These are phyloP conservation scores for Penicillium longicatenatum DNA, from an alignment of 495 filamentous ascomycete species.

Conservation along the genomic window DNA sequence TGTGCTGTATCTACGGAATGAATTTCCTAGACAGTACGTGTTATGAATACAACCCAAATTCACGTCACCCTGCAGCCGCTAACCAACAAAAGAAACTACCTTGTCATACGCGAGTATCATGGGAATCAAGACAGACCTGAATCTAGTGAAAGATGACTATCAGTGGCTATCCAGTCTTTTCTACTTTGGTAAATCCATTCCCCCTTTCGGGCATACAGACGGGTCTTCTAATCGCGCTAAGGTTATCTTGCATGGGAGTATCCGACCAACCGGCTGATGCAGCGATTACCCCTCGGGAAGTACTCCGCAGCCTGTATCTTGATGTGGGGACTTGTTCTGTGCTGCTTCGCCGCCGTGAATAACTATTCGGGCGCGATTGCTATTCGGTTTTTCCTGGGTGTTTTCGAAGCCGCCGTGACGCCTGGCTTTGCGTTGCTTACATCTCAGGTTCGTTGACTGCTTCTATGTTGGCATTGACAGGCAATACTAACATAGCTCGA, in stretches of 20 bases:
- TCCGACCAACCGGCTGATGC: conserved; percentile 61
- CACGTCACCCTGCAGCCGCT: background rate
- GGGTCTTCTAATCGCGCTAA: conserved; percentile 11
- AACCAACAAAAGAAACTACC: conserved; percentile 51
- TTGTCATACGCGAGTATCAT: conserved; percentile 65
- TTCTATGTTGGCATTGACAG: background rate
- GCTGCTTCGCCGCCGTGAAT: conserved; percentile 54
- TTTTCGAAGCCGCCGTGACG: conserved; percentile 63
- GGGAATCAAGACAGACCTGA: conserved; percentile 56
- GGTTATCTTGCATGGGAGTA: conserved; percentile 68
- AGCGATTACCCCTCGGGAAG: conserved; percentile 60
- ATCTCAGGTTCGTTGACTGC: conserved; percentile 38
- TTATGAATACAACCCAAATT: background rate
- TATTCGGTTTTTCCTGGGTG: conserved; percentile 61
- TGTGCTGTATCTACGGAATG: conserved; percentile 65
- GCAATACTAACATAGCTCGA: background rate
- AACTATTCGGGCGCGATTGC: conserved; percentile 52
- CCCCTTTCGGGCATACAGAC: background rate
- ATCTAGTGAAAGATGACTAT: conserved; percentile 45
- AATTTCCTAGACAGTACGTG: conserved; percentile 62
- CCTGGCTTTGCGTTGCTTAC: conserved; percentile 66
- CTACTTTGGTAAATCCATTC: conserved; percentile 54
- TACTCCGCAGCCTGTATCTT: conserved; percentile 59
- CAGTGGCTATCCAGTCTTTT: conserved; percentile 61
- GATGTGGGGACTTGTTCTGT: conserved; percentile 58